phyloP scores from a whole-genome alignment of 2,329 filamentous ascomycete genomes.

The Ascochyta rabiei region DNA sequence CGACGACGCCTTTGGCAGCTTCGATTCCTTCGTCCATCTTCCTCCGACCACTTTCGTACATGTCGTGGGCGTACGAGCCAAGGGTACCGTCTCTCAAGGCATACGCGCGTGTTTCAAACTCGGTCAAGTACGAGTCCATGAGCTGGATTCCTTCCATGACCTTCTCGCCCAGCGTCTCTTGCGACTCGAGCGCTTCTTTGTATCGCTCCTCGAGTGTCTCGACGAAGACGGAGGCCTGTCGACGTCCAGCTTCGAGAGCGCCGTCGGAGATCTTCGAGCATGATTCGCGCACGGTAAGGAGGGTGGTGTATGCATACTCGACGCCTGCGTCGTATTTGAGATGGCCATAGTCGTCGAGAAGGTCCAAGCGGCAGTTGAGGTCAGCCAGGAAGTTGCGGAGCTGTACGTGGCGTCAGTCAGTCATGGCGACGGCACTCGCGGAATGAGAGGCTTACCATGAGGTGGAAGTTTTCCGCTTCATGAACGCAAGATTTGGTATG shows the following conservation, averaged over 20 bases:
- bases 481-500: slow-evolving; percentile 53
- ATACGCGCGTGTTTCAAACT: slow-evolving; percentile 82
- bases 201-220: slow-evolving; percentile 90
- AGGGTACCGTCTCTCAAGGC: slow-evolving; percentile 80
- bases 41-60: slow-evolving; percentile 78
- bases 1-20: slow-evolving; percentile 75
- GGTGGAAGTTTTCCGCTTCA: slow-evolving; percentile 56
- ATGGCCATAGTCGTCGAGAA: slow-evolving; percentile 86
- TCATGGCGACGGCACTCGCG: neutral
- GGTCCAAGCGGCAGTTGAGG: slow-evolving; percentile 83
- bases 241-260: slow-evolving; percentile 83
- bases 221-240: slow-evolving; percentile 85
- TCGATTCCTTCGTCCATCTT: slow-evolving; percentile 81
- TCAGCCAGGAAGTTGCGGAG: slow-evolving; percentile 84
- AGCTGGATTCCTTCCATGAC: slow-evolving; percentile 84
- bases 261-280: slow-evolving; percentile 91
- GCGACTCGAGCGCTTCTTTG: slow-evolving; percentile 80
- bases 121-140: slow-evolving; percentile 82
- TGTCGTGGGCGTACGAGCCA: slow-evolving; percentile 71
- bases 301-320: slow-evolving; percentile 80
- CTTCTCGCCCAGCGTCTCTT: slow-evolving; percentile 90
- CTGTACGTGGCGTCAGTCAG: slow-evolving; percentile 50
- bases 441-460: slow-evolving; percentile 40
- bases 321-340: slow-evolving; percentile 83
- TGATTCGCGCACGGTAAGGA: slow-evolving; percentile 84